Percentiles rank a stretch among this genome's conserved stretches.
Evolutionary conservation across 2,329 filamentous ascomycete genomes (phyloP).

Genomic region (Dothideomycetes sp.): DNA sequence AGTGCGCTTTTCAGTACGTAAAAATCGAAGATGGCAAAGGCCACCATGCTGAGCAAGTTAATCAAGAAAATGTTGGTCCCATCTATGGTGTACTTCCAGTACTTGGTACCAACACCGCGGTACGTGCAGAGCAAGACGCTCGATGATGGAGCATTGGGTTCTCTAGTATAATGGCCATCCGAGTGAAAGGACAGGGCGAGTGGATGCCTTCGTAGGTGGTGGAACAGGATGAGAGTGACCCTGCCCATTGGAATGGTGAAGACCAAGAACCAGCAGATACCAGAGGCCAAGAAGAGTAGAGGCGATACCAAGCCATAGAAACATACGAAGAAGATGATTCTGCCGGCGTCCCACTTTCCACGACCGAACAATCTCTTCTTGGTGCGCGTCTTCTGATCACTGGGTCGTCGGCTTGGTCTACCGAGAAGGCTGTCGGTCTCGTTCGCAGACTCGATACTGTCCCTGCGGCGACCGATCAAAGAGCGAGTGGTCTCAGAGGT

Average conservation of each 20-base stretch:
- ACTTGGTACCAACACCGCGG: constrained; percentile 82
- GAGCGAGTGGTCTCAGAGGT: constrained; percentile 43
- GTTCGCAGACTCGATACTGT: constrained; percentile 78
- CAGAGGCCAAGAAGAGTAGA: constrained; percentile 72
- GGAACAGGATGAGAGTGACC: constrained; percentile 77
- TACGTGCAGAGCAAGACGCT: constrained; percentile 95
- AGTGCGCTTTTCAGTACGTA: constrained; percentile 61
- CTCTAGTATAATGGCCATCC: constrained; percentile 64
- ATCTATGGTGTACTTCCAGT: constrained; percentile 99
- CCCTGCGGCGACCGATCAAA: constrained; percentile 73
- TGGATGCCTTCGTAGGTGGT: constrained; percentile 85
- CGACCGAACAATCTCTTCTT: constrained; percentile 89
- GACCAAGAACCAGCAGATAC: constrained; percentile 88
- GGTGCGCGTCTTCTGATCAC: constrained; percentile 20
- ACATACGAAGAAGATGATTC: constrained; percentile 90
- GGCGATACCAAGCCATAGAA: constrained; percentile 92
- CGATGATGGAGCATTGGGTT: constrained; percentile 59
- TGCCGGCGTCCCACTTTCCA: constrained; percentile 88
- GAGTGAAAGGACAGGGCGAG: constrained; percentile 88
- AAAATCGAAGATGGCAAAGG: constrained; percentile 92
- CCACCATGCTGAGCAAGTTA: constrained; percentile 87
- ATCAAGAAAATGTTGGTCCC: constrained; percentile 99
- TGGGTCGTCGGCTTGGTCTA: constrained; percentile 39
- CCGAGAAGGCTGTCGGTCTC: constrained; percentile 87
- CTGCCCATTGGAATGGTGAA: constrained; percentile 99